A percentile compares a stretch with the other conserved stretches of the same genome.
These are phyloP conservation scores for Candida stauntonica DNA, from an alignment of 805 yeast genomes.

Conservation along the genomic window DNA sequence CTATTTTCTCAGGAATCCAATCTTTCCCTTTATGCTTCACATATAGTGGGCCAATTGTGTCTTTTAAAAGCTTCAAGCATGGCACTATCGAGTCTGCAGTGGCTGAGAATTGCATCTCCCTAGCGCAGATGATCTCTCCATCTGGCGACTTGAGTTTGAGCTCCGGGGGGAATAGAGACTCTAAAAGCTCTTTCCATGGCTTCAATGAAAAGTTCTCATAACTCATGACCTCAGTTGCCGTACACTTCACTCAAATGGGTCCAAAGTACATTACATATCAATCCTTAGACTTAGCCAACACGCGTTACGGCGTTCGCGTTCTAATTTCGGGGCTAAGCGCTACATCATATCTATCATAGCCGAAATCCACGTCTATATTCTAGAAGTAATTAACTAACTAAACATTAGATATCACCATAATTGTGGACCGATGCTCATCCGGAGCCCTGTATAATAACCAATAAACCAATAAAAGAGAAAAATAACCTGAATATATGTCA, in stretches of 20 bases:
- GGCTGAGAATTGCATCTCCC: background rate
- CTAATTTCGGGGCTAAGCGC: too few relatives aligned
- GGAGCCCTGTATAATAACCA: background rate
- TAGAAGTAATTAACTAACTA: too few relatives aligned
- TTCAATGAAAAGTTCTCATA: slow-evolving; percentile 5
- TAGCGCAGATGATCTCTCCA: background rate
- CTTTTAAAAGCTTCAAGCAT: slow-evolving; percentile 4
- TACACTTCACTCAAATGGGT: too few relatives aligned
- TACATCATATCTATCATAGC: too few relatives aligned
- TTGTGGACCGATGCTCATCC: background rate
- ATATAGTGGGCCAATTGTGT: slow-evolving; percentile 19
- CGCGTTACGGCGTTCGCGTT: too few relatives aligned
- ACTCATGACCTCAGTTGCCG: slow-evolving; percentile 1
- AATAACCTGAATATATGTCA: background rate
- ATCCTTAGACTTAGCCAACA: too few relatives aligned
- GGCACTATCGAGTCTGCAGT: slow-evolving; percentile 4
- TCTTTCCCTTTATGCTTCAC: slow-evolving; percentile 13
- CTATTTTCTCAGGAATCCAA: slow-evolving; percentile 39
- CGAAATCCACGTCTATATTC: too few relatives aligned
- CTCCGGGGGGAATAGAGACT: slow-evolving; percentile 1
- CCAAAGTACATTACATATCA: too few relatives aligned
- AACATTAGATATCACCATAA: background rate
- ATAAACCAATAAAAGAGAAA: background rate
- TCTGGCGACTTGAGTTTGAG: background rate
- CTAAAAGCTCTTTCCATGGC: background rate